Evolutionary conservation across 2,329 filamentous ascomycete species (phyloP), one percentile per base, ranked within the genome.

Genomic region (Onygenales sp.): DNA sequence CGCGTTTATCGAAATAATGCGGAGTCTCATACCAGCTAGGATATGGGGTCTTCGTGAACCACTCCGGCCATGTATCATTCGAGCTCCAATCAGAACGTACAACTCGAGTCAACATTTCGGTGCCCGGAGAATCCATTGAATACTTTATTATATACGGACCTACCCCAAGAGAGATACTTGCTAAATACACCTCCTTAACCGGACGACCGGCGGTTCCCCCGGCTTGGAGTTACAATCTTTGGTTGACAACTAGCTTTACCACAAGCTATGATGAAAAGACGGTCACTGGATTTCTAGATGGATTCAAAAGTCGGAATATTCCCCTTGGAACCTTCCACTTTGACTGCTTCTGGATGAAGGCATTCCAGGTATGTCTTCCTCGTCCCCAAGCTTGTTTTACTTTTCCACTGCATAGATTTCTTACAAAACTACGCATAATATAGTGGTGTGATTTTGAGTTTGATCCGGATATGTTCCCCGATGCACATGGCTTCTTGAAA

Each of bases 371-470:
- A 44, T 17, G 42, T 11, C 10, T 40, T 40, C 2, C 10, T 40
- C 3, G 11, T 40, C 14, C 21, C 4, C 21, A 27, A 27, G 21
- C 21, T 27, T 27, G 21, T 27, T 27, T 27, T 27, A 27, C 21
- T 27, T 27, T 27, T 27, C 21, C 21, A 27, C 13, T 39, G 36
- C 9, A 10, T 39, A 39, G 9, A 39, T 39, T 9, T 10, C 36
- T 39, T 9, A 39, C 36, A 39, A 9, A 39, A n/a, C 36, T 39
- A 39, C 9, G 9, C 9, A 10, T 39, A 10, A 10, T 39, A 64
- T 81, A 82, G 53, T 88, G 85, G 85, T 87, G 84, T 54, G 85
- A 88, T 65, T 88, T 88, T 58, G 76, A 83, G 49, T 88, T 87
- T 69, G 83, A 86, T 61, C 70, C 77, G 1, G 79, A 83, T 46